Conservation (phyloP, 1,139 yeast genomes). For the Geotrichum reessii region DNA sequence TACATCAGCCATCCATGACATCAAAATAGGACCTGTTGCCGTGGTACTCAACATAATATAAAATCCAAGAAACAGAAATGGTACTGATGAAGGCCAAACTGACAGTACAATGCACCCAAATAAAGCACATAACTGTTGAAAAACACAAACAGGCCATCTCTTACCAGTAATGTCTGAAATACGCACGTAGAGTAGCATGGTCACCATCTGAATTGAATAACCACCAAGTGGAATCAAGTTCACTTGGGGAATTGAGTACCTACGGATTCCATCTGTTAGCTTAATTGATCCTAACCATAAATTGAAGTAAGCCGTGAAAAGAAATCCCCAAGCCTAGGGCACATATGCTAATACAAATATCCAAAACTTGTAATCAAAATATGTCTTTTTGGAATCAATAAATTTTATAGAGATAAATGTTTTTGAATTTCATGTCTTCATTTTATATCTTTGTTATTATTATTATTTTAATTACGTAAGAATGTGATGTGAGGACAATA, state of each 20-base stretch:
- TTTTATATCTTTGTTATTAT: too few relatives aligned
- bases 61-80: neutral
- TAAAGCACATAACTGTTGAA: slow-evolving; percentile 3
- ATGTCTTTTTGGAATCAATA: neutral
- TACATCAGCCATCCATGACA: slow-evolving; percentile 12
- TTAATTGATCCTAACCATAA: slow-evolving; percentile 5
- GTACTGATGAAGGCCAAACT: slow-evolving; percentile 5
- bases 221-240: slow-evolving; percentile 8
- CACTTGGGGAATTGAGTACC: slow-evolving; percentile 6
- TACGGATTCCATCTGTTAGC: neutral
- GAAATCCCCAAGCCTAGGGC: slow-evolving; percentile 4
- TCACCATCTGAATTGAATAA: slow-evolving; percentile 8
- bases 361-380: slow-evolving; percentile 1
- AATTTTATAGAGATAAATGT: too few relatives aligned
- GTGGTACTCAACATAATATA: slow-evolving; percentile 1
- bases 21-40: slow-evolving; percentile 2
- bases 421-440: too few relatives aligned
- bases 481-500: too few relatives aligned
- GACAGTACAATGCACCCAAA: slow-evolving; percentile 4
- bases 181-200: slow-evolving; percentile 5
- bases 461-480: too few relatives aligned
- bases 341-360: slow-evolving; percentile 8
- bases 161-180: slow-evolving; percentile 8
- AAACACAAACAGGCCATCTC: neutral
- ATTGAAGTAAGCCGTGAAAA: slow-evolving; percentile 4